Conservation (phyloP, 257 asterid species). For the Pogostemon cablin region DNA sequence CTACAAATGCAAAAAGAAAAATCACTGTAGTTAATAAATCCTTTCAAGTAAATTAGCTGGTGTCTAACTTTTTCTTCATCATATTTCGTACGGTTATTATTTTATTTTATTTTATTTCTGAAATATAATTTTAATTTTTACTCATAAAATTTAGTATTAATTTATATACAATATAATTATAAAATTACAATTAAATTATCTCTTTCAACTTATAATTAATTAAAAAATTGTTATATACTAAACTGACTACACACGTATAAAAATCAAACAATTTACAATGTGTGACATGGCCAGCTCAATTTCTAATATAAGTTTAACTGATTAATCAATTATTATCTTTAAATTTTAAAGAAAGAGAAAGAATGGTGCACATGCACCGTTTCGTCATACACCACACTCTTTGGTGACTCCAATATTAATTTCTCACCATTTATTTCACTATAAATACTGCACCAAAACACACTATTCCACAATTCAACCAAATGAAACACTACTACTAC, state of each 20-base stretch:
- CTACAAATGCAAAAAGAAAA: too few species aligned
- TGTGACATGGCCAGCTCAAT: slow-evolving; percentile 34
- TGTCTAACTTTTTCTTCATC: too few species aligned
- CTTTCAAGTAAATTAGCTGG: too few species aligned
- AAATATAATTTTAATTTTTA: too few species aligned
- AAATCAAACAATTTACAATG: background rate
- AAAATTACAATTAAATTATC: too few species aligned
- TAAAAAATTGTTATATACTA: background rate
- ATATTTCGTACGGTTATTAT: too few species aligned
- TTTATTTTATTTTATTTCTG: too few species aligned
- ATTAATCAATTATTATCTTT: background rate
- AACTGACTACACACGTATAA: too few species aligned
- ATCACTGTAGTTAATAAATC: too few species aligned
- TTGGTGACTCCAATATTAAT: background rate
- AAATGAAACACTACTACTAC: too few species aligned
- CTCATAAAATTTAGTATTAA: too few species aligned
- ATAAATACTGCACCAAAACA: slow-evolving; percentile 46
- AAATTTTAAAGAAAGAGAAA: background rate
- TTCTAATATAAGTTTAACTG: slow-evolving; percentile 28
- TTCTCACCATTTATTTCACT: slow-evolving; percentile 28
- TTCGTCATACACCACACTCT: slow-evolving; percentile 37
- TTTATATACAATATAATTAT: too few species aligned
- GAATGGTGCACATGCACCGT: slow-evolving; percentile 47
- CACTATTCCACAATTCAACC: background rate
- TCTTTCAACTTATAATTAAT: background rate